phyloP scores from a whole-genome alignment of 148 eudicot species.

The Salicornia ramosissima region DNA sequence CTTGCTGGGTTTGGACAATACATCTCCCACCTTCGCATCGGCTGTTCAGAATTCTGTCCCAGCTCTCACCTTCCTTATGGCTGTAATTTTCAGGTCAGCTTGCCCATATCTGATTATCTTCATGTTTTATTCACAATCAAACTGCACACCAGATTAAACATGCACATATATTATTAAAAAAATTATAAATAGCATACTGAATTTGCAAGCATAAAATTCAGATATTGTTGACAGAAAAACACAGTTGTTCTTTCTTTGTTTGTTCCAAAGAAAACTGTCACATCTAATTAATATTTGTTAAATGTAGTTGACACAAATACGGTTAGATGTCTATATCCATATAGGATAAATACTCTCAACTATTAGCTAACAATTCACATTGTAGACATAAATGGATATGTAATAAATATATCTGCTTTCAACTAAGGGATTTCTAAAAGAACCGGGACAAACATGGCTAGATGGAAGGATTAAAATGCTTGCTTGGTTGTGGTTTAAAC shows the following conservation, averaged over 20 bases:
- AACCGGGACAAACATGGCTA: background rate
- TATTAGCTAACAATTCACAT: background rate
- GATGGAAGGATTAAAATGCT: background rate
- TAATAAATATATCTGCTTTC: background rate
- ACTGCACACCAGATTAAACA: constrained; percentile 10
- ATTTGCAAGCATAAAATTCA: background rate
- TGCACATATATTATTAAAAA: constrained; percentile 8
- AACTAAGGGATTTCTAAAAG: background rate
- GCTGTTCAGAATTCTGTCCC: constrained; percentile 98
- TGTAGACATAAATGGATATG: background rate
- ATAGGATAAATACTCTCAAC: background rate
- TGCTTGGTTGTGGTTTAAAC: constrained; percentile 15
- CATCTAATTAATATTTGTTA: background rate
- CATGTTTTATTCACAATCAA: constrained; percentile 15
- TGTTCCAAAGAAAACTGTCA: background rate
- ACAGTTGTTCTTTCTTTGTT: constrained; percentile 2
- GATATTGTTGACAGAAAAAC: background rate
- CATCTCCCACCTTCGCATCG: constrained; percentile 96
- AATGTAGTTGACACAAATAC: constrained; percentile 2
- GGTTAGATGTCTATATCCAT: background rate
- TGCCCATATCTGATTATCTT: constrained; percentile 7
- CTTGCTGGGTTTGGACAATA: constrained; percentile 91
- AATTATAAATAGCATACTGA: background rate
- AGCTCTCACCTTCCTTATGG: constrained; percentile 98
- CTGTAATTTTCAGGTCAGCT: constrained; percentile 59